Evolutionary conservation across 805 yeast species (phyloP), one percentile per base, ranked within the genome.

Genomic region (Blastobotrys terrestris): DNA sequence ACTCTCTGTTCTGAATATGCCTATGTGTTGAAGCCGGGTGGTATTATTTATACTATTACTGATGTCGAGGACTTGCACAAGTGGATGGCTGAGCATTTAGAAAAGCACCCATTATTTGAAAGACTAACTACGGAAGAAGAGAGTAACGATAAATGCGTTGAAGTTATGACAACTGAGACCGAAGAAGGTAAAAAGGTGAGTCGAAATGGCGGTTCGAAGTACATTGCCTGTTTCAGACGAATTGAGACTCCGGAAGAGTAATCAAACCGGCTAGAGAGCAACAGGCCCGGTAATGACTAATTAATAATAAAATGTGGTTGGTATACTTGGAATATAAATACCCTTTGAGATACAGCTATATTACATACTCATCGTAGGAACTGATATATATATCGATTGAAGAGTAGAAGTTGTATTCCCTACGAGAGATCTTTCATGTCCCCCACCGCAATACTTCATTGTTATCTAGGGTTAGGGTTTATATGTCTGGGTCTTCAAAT

Each of bases 141-240:
- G 70, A 67, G 69, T 2, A 69, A 74, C 19, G 99, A 94, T 68
- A 72, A 73, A 57, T 91, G 98, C 71, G 98, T 91, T 19, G 71
- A 78, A 55, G 79, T 88, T 49, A 94, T 94, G 98, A 81, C 80
- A 54, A 83, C 84, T 55, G 84, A 94, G n/a, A 94, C 99, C 1
- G 99, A 94, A 70, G 99, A 94, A 70, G 99, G 99, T 54, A 91
- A 94, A 72, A 94, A 94, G 70, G 99, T 94, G 39, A 84, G 83
- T 46, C 80, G 99, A 64, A 94, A 94, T 66, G 77, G 84, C 43
- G 99, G 99, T 31, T 75, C 74, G 57, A 94, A 94, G 67, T 94
- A 76, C 69, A 77, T 90, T 39, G 97, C 97, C 18, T 94, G 98
- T 64, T 91, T 83, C 67, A 80, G 74, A 68, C 78, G 96, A 67